These are phyloP conservation scores for Aspergillus olivimuriae DNA, from an alignment of 495 filamentous ascomycete genomes.

Conservation along the genomic window DNA sequence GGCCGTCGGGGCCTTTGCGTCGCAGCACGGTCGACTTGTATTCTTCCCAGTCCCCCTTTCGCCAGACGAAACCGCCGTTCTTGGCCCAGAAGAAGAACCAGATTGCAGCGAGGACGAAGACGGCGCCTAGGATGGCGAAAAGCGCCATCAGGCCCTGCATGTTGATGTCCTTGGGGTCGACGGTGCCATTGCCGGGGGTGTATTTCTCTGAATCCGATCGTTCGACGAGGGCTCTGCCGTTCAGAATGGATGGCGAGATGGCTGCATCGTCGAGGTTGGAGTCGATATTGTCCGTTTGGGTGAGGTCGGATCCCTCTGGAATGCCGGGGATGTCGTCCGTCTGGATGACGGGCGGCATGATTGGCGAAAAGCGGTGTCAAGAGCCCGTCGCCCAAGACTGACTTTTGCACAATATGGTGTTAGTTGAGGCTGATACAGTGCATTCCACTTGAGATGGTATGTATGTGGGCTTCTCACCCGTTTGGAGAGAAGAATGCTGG, in stretches of 20 bases:
- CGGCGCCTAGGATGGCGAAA: slow-evolving; percentile 77
- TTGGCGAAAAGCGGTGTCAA: slow-evolving; percentile 23
- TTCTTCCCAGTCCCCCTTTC: slow-evolving; percentile 86
- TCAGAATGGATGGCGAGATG: neutral
- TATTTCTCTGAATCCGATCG: slow-evolving; percentile 21
- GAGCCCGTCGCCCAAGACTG: slow-evolving; percentile 37
- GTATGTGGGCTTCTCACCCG: neutral
- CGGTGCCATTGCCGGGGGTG: slow-evolving; percentile 44
- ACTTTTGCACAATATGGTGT: slow-evolving; percentile 13
- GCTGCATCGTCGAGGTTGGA: neutral
- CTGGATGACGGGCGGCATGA: slow-evolving; percentile 29
- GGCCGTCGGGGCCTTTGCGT: slow-evolving; percentile 83
- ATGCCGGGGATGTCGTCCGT: slow-evolving; percentile 24
- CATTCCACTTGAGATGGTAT: neutral
- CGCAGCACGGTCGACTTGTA: slow-evolving; percentile 97
- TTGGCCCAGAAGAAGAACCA: slow-evolving; percentile 99
- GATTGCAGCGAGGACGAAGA: slow-evolving; percentile 67
- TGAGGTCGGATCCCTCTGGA: slow-evolving; percentile 14
- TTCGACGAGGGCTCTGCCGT: slow-evolving; percentile 12
- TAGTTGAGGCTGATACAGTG: neutral
- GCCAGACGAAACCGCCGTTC: slow-evolving; percentile 89
- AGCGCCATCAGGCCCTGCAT: slow-evolving; percentile 76
- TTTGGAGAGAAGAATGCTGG: neutral
- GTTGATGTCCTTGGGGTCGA: slow-evolving; percentile 65
- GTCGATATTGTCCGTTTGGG: slow-evolving; percentile 5